phyloP scores from a whole-genome alignment of 2,329 filamentous ascomycete genomes.

The Colletotrichum incanum region DNA sequence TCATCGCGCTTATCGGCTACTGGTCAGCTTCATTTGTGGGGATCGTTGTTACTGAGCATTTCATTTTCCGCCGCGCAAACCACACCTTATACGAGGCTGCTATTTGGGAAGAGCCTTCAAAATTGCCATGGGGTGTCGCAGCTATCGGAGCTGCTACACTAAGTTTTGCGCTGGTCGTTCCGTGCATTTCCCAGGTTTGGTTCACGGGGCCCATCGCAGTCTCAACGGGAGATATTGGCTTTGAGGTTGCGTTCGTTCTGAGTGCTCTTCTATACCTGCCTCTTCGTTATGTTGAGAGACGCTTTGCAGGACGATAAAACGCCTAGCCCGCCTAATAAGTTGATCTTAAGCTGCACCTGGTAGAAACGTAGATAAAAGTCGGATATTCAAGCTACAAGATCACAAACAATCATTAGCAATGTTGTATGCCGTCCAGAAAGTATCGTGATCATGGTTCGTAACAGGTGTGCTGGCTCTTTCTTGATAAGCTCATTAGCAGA shows the following conservation, averaged over 20 bases:
- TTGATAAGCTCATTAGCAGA: background rate
- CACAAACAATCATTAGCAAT: background rate
- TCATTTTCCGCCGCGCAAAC: conserved; percentile 58
- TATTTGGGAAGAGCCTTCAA: conserved; percentile 61
- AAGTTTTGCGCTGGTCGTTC: conserved; percentile 65
- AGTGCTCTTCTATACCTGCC: conserved; percentile 64
- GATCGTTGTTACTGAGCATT: conserved; percentile 59
- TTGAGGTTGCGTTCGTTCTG: conserved; percentile 73
- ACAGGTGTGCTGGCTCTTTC: background rate
- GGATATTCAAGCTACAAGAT: background rate
- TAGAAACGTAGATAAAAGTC: background rate
- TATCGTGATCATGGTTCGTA: background rate
- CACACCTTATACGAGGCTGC: conserved; percentile 59
- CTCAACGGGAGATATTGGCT: conserved; percentile 75
- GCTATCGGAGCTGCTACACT: conserved; percentile 60
- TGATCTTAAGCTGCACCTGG: background rate
- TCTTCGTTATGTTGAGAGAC: conserved; percentile 63
- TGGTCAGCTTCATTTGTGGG: conserved; percentile 61
- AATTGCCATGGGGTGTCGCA: conserved; percentile 59
- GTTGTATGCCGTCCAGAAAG: background rate
- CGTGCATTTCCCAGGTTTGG: conserved; percentile 74
- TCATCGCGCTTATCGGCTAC: conserved; percentile 62
- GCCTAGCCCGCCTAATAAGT: too few relatives aligned
- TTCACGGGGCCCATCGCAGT: conserved; percentile 73
- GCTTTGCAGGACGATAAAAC: conserved; percentile 32